Evolutionary conservation across 805 yeast species (phyloP).

Genomic region (Candida piceae): DNA sequence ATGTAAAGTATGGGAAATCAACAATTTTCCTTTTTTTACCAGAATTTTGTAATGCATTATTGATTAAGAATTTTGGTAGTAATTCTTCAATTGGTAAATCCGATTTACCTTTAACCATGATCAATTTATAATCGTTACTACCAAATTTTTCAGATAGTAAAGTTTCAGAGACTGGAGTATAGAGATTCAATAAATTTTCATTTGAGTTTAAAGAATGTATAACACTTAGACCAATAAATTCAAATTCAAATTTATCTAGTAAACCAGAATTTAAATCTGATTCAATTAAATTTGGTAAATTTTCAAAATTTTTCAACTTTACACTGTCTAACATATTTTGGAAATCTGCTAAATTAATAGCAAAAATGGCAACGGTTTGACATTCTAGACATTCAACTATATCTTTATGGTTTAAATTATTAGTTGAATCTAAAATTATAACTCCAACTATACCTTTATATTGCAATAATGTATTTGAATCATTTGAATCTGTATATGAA

Average conservation of each 20-base stretch:
- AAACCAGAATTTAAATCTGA: slow-evolving; percentile 9
- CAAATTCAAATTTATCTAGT: slow-evolving; percentile 9
- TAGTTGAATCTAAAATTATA: slow-evolving; percentile 29
- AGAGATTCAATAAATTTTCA: slow-evolving; percentile 43
- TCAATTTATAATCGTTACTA: slow-evolving; percentile 24
- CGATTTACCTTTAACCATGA: slow-evolving; percentile 58
- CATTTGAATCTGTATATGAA: slow-evolving; percentile 28
- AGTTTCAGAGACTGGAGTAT: slow-evolving; percentile 39
- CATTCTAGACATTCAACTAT: slow-evolving; percentile 35
- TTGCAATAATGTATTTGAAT: slow-evolving; percentile 1
- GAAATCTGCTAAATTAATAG: slow-evolving; percentile 25
- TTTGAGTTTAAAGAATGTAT: slow-evolving; percentile 58
- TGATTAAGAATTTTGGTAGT: slow-evolving; percentile 21
- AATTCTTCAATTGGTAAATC: slow-evolving; percentile 53
- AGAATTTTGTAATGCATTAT: neutral
- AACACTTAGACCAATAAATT: slow-evolving; percentile 50
- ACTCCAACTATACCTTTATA: slow-evolving; percentile 34
- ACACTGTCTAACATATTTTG: slow-evolving; percentile 6
- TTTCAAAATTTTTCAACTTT: neutral
- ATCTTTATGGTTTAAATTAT: slow-evolving; percentile 30
- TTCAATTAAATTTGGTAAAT: slow-evolving; percentile 24
- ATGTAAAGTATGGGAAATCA: slow-evolving; percentile 36
- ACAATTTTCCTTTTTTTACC: slow-evolving; percentile 6
- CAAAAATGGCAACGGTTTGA: slow-evolving; percentile 36
- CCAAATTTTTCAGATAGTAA: slow-evolving; percentile 10